Conservation (phyloP, 2,329 filamentous ascomycete species). For the Thelonectria olida region DNA sequence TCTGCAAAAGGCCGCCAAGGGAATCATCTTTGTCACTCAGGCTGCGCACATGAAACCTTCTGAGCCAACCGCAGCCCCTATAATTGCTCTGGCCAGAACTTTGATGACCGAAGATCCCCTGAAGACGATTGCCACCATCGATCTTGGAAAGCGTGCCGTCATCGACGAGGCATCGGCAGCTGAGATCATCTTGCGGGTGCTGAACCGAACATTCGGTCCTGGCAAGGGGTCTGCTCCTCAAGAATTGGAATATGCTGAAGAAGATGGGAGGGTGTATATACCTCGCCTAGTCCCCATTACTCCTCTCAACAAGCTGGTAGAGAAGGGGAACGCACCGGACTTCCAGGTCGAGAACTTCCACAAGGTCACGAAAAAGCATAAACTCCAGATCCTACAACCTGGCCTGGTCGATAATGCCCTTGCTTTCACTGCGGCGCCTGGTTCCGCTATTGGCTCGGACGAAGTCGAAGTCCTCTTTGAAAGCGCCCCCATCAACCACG, state of each 20-base stretch:
- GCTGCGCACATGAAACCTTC: slow-evolving; percentile 50
- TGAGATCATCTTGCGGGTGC: slow-evolving; percentile 37
- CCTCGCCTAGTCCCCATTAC: slow-evolving; percentile 55
- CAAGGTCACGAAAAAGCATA: slow-evolving; percentile 18
- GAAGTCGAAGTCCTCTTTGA: slow-evolving; percentile 54
- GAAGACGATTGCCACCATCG: slow-evolving; percentile 55
- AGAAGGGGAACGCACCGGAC: slow-evolving; percentile 37
- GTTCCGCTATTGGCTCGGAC: slow-evolving; percentile 35
- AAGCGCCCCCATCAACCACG: slow-evolving; percentile 45
- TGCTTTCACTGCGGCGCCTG: slow-evolving; percentile 34
- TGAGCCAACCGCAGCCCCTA: slow-evolving; percentile 49
- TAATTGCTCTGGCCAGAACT: slow-evolving; percentile 58
- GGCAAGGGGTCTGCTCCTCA: slow-evolving; percentile 24
- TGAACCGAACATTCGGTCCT: slow-evolving; percentile 35
- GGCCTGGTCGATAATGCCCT: slow-evolving; percentile 38
- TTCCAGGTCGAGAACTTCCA: slow-evolving; percentile 34
- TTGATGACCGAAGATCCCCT: slow-evolving; percentile 59
- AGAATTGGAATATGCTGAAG: slow-evolving; percentile 57
- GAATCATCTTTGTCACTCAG: slow-evolving; percentile 59
- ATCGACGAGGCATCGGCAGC: slow-evolving; percentile 26
- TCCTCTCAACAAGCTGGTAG: slow-evolving; percentile 56
- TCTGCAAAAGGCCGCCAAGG: slow-evolving; percentile 48
- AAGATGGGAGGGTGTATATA: slow-evolving; percentile 49
- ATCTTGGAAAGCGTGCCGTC: slow-evolving; percentile 43
- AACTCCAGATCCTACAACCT: slow-evolving; percentile 39